Conservation (phyloP, 2,329 filamentous ascomycete genomes). For the Fusarium musae region DNA sequence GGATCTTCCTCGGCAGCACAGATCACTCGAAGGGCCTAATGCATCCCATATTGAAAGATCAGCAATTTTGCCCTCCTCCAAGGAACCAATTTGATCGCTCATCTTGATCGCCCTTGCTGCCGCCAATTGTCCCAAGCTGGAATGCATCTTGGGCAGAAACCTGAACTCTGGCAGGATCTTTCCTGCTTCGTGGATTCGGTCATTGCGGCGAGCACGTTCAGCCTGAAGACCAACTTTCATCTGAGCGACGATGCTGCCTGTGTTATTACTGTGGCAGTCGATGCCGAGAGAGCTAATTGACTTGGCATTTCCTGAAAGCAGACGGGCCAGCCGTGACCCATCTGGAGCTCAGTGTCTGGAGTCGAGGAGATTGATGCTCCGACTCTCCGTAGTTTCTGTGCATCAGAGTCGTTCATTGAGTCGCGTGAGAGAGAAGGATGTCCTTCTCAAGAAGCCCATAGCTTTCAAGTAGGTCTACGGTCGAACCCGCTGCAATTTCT, state of each 20-base stretch:
- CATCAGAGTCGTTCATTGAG: conserved; percentile 3
- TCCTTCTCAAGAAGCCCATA: not conserved
- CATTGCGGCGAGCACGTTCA: conserved; percentile 7
- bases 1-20: conserved; percentile 8
- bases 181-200: not conserved
- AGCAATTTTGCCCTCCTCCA: conserved; percentile 6
- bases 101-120: conserved; percentile 4
- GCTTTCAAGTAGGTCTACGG: not conserved
- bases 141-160: not conserved
- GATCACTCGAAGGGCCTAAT: conserved; percentile 2
- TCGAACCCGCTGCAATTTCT: not conserved
- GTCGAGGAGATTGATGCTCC: conserved; percentile 4
- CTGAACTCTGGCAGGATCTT: not conserved
- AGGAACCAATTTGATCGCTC: not conserved
- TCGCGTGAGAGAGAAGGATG: conserved; percentile 12
- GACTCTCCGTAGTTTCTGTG: not conserved
- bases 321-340: conserved; percentile 13
- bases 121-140: conserved; percentile 2
- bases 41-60: conserved; percentile 12
- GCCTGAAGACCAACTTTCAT: conserved; percentile 7
- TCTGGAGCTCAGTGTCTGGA: conserved; percentile 9
- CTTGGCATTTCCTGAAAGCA: conserved; percentile 18
- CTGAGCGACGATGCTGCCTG: not conserved
- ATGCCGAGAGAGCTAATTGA: not conserved
- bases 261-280: conserved; percentile 13